phyloP scores from a whole-genome alignment of 805 yeast genomes.

The Pichia exigua region DNA sequence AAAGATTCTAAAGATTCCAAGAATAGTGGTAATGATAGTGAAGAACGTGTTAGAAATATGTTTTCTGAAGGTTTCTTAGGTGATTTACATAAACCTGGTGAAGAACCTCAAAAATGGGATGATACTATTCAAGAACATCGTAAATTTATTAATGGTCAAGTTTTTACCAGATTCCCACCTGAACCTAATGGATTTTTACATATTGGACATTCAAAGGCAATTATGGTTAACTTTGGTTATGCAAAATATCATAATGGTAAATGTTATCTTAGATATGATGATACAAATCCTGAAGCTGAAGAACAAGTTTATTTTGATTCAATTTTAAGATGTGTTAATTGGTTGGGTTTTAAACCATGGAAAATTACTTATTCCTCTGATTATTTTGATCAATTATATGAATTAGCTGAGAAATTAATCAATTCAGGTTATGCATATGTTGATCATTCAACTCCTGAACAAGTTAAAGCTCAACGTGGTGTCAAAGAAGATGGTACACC shows the following conservation, averaged over 20 bases:
- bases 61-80: constrained; percentile 94
- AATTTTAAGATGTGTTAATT: constrained; percentile 73
- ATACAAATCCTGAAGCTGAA: constrained; percentile 98
- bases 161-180: constrained; percentile 94
- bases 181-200: constrained; percentile 98
- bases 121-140: constrained; percentile 79
- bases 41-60: constrained; percentile 54
- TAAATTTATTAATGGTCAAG: constrained; percentile 70
- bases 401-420: constrained; percentile 78
- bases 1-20: neutral
- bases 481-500: constrained; percentile 83
- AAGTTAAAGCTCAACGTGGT: constrained; percentile 87
- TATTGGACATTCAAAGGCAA: constrained; percentile 97
- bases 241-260: constrained; percentile 81
- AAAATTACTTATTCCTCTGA: constrained; percentile 93
- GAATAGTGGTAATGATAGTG: constrained; percentile 16
- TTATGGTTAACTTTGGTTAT: constrained; percentile 96
- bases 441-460: constrained; percentile 88
- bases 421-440: constrained; percentile 71
- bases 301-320: constrained; percentile 85
- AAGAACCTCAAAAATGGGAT: constrained; percentile 83
- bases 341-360: constrained; percentile 96
- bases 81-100: constrained; percentile 91
- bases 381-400: constrained; percentile 84
- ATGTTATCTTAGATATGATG: constrained; percentile 92